Percentiles rank a stretch among this genome's conserved stretches.
Evolutionary conservation across 2,329 filamentous ascomycete species (phyloP).

Genomic region (Cladosporium colombiae): DNA sequence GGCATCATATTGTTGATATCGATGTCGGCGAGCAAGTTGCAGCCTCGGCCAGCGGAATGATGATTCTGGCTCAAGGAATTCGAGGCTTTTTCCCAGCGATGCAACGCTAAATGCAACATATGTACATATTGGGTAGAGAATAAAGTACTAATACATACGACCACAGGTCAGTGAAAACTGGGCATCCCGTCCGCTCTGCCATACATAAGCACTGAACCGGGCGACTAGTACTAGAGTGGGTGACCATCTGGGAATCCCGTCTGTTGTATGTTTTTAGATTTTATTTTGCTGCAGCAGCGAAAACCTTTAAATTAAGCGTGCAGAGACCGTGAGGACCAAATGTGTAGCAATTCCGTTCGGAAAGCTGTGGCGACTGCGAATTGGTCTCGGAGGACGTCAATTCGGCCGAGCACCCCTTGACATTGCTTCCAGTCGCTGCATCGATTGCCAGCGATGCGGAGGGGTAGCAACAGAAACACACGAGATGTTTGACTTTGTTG

Average conservation of each 20-base stretch:
- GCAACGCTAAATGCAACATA: too few relatives aligned
- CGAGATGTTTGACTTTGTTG: not conserved
- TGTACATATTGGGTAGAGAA: too few relatives aligned
- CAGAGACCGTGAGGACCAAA: not conserved
- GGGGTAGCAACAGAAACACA: not conserved
- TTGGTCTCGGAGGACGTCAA: not conserved
- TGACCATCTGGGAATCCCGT: not conserved
- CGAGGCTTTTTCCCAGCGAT: too few relatives aligned
- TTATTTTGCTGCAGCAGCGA: not conserved
- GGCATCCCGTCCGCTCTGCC: not conserved
- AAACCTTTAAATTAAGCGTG: not conserved
- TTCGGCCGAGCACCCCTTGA: not conserved
- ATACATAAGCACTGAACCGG: not conserved
- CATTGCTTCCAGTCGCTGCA: not conserved
- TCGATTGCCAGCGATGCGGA: slow-evolving; percentile 7
- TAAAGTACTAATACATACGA: not conserved
- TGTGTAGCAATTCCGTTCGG: not conserved
- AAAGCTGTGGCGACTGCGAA: not conserved
- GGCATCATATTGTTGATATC: not conserved
- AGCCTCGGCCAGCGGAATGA: too few relatives aligned
- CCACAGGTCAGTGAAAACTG: not conserved
- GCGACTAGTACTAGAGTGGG: not conserved
- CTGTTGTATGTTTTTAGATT: not conserved
- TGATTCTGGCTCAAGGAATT: too few relatives aligned
- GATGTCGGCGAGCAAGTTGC: too few relatives aligned